These are phyloP conservation scores for Elsinoe australis DNA, from an alignment of 2,329 filamentous ascomycete genomes.

Conservation along the genomic window DNA sequence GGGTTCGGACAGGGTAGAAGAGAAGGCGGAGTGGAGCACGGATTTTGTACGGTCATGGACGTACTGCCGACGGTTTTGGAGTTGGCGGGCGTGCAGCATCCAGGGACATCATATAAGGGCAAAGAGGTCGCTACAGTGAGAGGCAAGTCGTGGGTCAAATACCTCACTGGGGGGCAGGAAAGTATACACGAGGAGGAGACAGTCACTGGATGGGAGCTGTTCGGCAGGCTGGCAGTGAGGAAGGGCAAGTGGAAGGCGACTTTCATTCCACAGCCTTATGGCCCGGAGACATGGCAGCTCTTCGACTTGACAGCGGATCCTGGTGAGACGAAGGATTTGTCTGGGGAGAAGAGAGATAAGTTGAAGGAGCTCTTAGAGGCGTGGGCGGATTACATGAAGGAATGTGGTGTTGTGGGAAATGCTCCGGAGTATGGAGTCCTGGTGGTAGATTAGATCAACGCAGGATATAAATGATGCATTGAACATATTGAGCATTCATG, in stretches of 20 bases:
- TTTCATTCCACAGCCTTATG: constrained; percentile 27
- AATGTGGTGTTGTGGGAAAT: constrained; percentile 27
- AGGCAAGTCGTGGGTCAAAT: constrained; percentile 28
- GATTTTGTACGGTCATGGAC: constrained; percentile 35
- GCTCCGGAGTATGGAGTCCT: constrained; percentile 21
- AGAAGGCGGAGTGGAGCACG: constrained; percentile 24
- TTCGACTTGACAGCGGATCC: constrained; percentile 30
- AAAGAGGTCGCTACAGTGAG: constrained; percentile 30
- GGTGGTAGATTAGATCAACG: constrained; percentile 20
- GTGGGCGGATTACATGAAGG: constrained; percentile 27
- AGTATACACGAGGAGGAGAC: constrained; percentile 25
- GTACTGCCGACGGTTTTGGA: constrained; percentile 33
- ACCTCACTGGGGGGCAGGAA: constrained; percentile 16
- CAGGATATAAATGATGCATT: no score
- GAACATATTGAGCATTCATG: no score
- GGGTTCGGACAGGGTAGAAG: constrained; percentile 18
- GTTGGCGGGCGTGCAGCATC: constrained; percentile 30
- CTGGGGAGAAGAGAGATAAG: constrained; percentile 24
- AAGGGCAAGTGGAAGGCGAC: constrained; percentile 33
- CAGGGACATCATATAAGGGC: constrained; percentile 26
- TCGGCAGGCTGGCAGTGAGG: constrained; percentile 31
- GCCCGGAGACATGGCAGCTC: constrained; percentile 31
- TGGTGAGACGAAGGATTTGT: constrained; percentile 31
- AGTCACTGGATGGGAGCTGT: constrained; percentile 32
- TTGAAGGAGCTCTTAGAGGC: constrained; percentile 27